Evolutionary conservation across 768 basidiomycete species (phyloP).

Genomic region (Calocybe indica): DNA sequence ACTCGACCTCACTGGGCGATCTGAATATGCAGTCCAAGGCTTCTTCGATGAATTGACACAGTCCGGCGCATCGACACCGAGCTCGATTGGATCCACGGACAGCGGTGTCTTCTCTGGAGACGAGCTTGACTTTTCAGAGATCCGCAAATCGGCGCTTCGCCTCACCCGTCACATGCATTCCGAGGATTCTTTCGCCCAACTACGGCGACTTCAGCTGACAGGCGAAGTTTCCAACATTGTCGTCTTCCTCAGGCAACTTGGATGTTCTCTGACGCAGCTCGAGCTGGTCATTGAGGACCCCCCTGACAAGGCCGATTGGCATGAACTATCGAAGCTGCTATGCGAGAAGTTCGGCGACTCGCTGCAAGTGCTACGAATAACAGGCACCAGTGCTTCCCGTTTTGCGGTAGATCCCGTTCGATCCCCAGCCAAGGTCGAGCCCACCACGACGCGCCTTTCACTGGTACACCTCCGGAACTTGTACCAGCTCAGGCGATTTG

Average conservation of each 20-base stretch:
- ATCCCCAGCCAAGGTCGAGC: slow-evolving; percentile 63
- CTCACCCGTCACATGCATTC: slow-evolving; percentile 56
- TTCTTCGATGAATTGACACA: slow-evolving; percentile 70
- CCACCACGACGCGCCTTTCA: slow-evolving; percentile 53
- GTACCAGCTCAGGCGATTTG: slow-evolving; percentile 52
- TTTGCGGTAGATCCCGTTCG: slow-evolving; percentile 73
- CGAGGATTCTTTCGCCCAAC: slow-evolving; percentile 48
- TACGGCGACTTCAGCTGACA: slow-evolving; percentile 60
- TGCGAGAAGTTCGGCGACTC: slow-evolving; percentile 56
- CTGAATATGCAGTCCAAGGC: slow-evolving; percentile 66
- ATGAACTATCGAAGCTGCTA: slow-evolving; percentile 57
- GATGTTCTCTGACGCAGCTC: slow-evolving; percentile 57
- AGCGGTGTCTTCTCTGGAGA: slow-evolving; percentile 76
- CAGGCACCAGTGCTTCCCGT: slow-evolving; percentile 64
- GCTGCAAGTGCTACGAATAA: slow-evolving; percentile 54
- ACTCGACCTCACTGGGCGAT: slow-evolving; percentile 66
- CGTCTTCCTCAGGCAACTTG: slow-evolving; percentile 65
- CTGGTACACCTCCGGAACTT: slow-evolving; percentile 53
- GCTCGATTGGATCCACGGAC: slow-evolving; percentile 61
- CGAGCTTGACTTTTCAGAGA: slow-evolving; percentile 71
- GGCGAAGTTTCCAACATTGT: slow-evolving; percentile 67
- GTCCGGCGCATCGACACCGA: slow-evolving; percentile 69
- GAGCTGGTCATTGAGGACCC: slow-evolving; percentile 80
- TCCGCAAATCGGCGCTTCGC: slow-evolving; percentile 62
- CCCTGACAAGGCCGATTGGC: slow-evolving; percentile 70